Conservation (phyloP, 176 grass and related monocot species). For the Rhynchospora tenuis region DNA sequence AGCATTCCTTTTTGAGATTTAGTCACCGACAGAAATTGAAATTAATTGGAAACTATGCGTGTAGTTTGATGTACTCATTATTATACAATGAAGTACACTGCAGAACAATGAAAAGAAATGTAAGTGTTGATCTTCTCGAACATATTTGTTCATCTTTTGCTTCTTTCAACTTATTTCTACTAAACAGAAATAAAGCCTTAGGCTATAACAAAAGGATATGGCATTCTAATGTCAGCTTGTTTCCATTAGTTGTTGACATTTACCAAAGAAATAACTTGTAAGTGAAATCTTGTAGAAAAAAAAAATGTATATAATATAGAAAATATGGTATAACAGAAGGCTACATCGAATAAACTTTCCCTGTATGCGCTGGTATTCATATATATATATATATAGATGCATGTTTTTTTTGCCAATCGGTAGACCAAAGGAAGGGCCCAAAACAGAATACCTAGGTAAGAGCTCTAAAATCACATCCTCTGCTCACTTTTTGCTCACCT, state of each 20-base stretch:
- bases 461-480: too few species aligned
- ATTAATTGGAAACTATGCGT: slow-evolving; percentile 1
- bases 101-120: slow-evolving; percentile 5
- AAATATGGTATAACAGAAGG: too few species aligned
- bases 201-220: background rate
- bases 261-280: background rate
- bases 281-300: too few species aligned
- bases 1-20: slow-evolving; percentile 12
- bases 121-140: background rate
- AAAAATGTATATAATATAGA: too few species aligned
- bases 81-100: slow-evolving; percentile 1
- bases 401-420: too few species aligned
- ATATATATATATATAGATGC: too few species aligned
- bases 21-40: slow-evolving; percentile 13
- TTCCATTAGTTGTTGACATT: background rate
- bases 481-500: too few species aligned
- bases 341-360: too few species aligned
- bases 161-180: background rate
- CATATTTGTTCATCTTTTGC: background rate
- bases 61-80: background rate
- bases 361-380: too few species aligned
- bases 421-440: too few species aligned
- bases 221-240: background rate
- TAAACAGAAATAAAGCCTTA: background rate
- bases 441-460: too few species aligned